Evolutionary conservation across 2,329 filamentous ascomycete species (phyloP), one percentile per base, ranked within the genome.

Genomic region (Xylariaceae sp.): DNA sequence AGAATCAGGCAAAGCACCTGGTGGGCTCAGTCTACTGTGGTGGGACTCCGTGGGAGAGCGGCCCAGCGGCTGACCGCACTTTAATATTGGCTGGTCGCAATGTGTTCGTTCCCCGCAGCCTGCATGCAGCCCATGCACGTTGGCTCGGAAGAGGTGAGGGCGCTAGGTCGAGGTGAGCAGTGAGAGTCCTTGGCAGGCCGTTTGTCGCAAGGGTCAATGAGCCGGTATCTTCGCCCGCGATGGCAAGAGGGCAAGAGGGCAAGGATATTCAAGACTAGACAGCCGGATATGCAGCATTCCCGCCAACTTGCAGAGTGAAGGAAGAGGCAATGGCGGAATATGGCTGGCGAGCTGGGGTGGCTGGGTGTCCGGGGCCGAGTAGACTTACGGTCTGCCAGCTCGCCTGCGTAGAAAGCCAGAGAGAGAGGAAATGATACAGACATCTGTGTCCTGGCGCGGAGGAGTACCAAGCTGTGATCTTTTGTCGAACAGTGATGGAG

Each of bases 11-110:
- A 56, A 55, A 31, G 48, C 47, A 32, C 39, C 59, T 55, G 55
- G 49, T 53, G n/a, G n/a, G n/a, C n/a, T n/a, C n/a, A n/a, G n/a
- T n/a, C n/a, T n/a, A n/a, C n/a, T n/a, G n/a, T n/a, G n/a, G n/a
- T n/a, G n/a, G n/a, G n/a, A n/a, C n/a, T n/a, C n/a, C n/a, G n/a
- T n/a, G 49, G 49, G 49, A 45, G 42, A 47, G 47, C 54, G 59
- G 56, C 51, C 58, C 62, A 64, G 65, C 64, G 64, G 63, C 52
- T 64, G 75, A 69, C 65, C 63, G 68, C 62, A 66, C 66, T 67
- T 70, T 71, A 69, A 79, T 78, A 81, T 80, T 81, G 77, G 77
- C 70, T 72, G 72, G 64, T 51, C 59, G 51, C 52, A 59, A 68
- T 69, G 63, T 63, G 64, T 62, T 60, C 59, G 62, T 65, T 66